These are phyloP conservation scores for Artemisia argyi DNA, from an alignment of 129 eudicot genomes.

Conservation along the genomic window DNA sequence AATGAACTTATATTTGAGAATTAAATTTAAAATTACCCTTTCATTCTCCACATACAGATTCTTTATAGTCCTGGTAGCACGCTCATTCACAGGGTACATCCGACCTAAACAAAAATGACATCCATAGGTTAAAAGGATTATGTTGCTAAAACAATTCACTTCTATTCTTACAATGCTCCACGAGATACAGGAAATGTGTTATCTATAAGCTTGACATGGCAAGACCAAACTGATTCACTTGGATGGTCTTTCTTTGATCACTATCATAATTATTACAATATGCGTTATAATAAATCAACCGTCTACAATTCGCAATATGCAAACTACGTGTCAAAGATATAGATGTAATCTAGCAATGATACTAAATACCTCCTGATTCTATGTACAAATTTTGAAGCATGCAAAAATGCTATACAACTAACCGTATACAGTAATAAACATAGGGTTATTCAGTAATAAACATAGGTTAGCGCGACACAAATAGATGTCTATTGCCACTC, in stretches of 20 bases:
- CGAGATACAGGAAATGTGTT: not conserved
- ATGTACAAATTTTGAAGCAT: no score
- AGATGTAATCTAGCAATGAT: not conserved
- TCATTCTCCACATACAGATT: conserved; percentile 90
- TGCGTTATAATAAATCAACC: no score
- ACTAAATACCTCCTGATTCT: not conserved
- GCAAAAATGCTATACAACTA: no score
- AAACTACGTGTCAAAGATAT: not conserved
- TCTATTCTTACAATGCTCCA: not conserved
- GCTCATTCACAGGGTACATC: conserved; percentile 83
- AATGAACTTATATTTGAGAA: not conserved
- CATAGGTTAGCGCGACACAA: no score
- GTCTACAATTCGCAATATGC: conserved; percentile 1
- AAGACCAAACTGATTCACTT: not conserved
- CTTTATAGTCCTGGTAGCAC: conserved; percentile 89
- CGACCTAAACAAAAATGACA: conserved; percentile 61
- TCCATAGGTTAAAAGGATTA: conserved; percentile 14
- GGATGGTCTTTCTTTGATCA: not conserved
- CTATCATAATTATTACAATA: not conserved
- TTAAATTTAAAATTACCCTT: conserved; percentile 62
- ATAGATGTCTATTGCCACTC: no score
- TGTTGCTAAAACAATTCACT: conserved; percentile 6
- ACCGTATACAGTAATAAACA: no score
- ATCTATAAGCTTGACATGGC: not conserved
- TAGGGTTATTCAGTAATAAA: no score